Evolutionary conservation across 768 basidiomycete species (phyloP).

Genomic region (Amanita subjunquillea): DNA sequence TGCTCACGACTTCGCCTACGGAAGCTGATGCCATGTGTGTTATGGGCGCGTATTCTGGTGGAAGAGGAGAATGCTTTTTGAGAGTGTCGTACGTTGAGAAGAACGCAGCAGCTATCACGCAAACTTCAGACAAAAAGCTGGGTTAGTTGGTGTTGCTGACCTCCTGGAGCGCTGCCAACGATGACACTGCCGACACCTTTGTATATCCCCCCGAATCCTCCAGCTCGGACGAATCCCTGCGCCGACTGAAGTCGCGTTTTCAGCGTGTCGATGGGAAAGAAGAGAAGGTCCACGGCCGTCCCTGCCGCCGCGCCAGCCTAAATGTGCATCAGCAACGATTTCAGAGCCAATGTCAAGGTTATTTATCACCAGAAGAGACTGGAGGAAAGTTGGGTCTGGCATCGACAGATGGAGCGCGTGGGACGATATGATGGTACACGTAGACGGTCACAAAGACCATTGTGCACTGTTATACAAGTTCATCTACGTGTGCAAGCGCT

Average conservation of each 20-base stretch:
- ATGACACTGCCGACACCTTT: constrained; percentile 90
- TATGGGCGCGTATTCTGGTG: constrained; percentile 52
- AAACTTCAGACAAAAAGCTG: background rate
- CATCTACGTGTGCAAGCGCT: no score
- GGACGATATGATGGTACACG: no score
- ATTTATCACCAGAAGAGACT: constrained; percentile 34
- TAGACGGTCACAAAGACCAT: no score
- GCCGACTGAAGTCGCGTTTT: constrained; percentile 91
- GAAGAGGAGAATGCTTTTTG: constrained; percentile 63
- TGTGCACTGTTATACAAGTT: no score
- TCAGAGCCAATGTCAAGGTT: background rate
- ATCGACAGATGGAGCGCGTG: background rate
- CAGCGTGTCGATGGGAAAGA: constrained; percentile 95
- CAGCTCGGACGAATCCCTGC: constrained; percentile 76
- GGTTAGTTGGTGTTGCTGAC: constrained; percentile 29
- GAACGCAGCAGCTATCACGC: constrained; percentile 78
- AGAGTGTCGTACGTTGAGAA: constrained; percentile 90
- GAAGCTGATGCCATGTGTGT: constrained; percentile 49
- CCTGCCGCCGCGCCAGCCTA: constrained; percentile 90
- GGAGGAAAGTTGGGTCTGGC: constrained; percentile 26
- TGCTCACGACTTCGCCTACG: constrained; percentile 44
- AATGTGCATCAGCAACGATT: background rate
- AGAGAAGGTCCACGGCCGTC: constrained; percentile 86
- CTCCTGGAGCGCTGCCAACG: constrained; percentile 92
- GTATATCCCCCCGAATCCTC: constrained; percentile 87